Percentiles rank a stretch among this genome's conserved stretches.
Evolutionary conservation across 495 filamentous ascomycete genomes (phyloP).

Genomic region (Hypoxylon cercidicola): DNA sequence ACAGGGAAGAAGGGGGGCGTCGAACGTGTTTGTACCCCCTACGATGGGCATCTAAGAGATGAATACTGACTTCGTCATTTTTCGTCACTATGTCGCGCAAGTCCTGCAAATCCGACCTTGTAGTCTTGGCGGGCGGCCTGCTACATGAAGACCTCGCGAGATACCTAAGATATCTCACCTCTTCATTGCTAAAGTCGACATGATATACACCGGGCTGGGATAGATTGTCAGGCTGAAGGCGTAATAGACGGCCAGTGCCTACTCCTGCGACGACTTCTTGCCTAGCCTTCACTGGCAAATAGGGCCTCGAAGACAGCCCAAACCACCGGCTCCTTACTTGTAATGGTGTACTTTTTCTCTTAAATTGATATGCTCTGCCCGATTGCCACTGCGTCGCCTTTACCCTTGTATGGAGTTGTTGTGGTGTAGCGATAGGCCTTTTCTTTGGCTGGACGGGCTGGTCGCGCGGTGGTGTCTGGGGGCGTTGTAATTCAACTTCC

Average conservation of each 20-base stretch:
- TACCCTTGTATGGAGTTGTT: constrained; percentile 26
- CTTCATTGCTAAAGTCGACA: constrained; percentile 61
- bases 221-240: constrained; percentile 13
- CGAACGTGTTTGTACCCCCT: constrained; percentile 23
- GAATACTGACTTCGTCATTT: constrained; percentile 10
- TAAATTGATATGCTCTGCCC: constrained; percentile 25
- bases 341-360: constrained; percentile 15
- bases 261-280: constrained; percentile 31
- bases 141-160: constrained; percentile 34
- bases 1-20: constrained; percentile 29
- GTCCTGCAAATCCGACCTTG: constrained; percentile 23
- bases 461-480: background rate
- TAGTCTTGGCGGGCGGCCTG: background rate
- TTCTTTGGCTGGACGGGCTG: constrained; percentile 14
- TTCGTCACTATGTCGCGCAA: constrained; percentile 41
- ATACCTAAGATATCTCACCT: constrained; percentile 51
- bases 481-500: background rate
- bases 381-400: constrained; percentile 42
- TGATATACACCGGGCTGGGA: constrained; percentile 44
- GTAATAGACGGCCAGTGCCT: constrained; percentile 25
- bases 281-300: constrained; percentile 42
- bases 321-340: constrained; percentile 32
- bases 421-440: constrained; percentile 16
- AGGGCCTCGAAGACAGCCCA: constrained; percentile 42
- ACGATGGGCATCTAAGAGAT: constrained; percentile 30